Conservation (phyloP, 352 stramenopile species). For the Pythium phragmiticola region DNA sequence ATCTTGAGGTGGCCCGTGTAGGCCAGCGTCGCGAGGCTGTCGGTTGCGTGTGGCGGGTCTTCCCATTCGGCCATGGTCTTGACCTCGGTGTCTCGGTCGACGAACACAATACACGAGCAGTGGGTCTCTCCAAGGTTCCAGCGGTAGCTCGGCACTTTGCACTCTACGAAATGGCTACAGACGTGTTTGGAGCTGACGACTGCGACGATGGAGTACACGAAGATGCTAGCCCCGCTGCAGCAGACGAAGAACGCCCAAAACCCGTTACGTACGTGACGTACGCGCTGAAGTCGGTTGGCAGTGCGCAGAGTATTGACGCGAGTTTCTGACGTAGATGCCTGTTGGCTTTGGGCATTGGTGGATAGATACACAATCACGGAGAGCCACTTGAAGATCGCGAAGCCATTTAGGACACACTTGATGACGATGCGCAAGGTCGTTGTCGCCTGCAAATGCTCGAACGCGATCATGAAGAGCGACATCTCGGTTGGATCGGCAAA, state of each 20-base stretch:
- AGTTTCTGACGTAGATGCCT: no score
- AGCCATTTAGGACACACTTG: slow-evolving; percentile 36
- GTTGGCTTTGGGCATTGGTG: no score
- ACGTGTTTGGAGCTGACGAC: not conserved
- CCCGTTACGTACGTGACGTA: not conserved
- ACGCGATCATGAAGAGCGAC: slow-evolving; percentile 41
- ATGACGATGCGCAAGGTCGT: slow-evolving; percentile 18
- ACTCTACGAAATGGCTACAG: slow-evolving; percentile 7
- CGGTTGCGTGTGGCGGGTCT: slow-evolving; percentile 17
- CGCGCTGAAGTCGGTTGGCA: slow-evolving; percentile 1
- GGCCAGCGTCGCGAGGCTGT: slow-evolving; percentile 19
- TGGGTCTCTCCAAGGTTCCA: slow-evolving; percentile 21
- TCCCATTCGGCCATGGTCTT: slow-evolving; percentile 23
- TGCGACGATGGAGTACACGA: slow-evolving; percentile 22
- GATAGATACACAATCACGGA: not conserved
- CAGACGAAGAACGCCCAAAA: slow-evolving; percentile 12
- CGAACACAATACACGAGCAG: slow-evolving; percentile 33
- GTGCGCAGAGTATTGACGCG: not conserved
- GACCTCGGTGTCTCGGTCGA: slow-evolving; percentile 13
- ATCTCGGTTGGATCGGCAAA: slow-evolving; percentile 46
- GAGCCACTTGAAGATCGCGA: not conserved
- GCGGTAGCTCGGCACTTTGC: slow-evolving; percentile 19
- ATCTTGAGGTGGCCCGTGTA: slow-evolving; percentile 21
- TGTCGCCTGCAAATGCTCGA: slow-evolving; percentile 34
- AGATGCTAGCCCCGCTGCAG: slow-evolving; percentile 9